Base-by-base conservation (phyloP, 257 asterid species). In the Ballota nigra region DNA sequence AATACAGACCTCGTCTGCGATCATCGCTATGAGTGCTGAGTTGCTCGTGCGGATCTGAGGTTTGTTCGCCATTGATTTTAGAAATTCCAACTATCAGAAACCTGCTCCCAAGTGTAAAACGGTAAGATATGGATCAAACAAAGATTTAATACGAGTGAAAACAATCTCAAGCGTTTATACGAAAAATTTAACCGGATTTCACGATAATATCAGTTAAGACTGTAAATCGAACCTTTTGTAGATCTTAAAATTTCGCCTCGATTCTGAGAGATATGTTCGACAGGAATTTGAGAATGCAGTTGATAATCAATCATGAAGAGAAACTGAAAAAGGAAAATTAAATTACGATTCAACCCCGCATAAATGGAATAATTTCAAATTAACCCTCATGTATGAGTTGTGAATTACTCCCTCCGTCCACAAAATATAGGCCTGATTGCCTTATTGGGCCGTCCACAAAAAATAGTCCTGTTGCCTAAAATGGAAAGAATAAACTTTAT, bases 21-120 rank as follows among this genome's bases (percentile, higher is more conserved):
- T 92, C 98, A 92, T 92, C 24, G 97, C 92, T 68, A 92, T 86
- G 75, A 92, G 92, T 26, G 98, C 97, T 8, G 98, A 92, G 80
- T 69, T 90, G 70, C 52, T 90, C 3, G 96, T 79, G 67, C 89
- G 96, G 84, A 92, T 82, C 80, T 87, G 96, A 76, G 92, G 73
- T 76, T 84, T 85, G 80, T 89, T 89, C 20, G 97, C 98, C 98
- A 92, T 90, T 81, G 81, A 75, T 66, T 15, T 53, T 9, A 7
- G 43, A 34, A 29, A 69, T 19, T 24, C 3, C 51, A 52, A 52
- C 33, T 29, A 28, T 56, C 29, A 15, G 56, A 51, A 79, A 53
- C 77, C 85, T 77, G 75, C 57, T 57, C 8, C 19, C 22, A 64
- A 49, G 33, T 60, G 45, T 22, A 36, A 33, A 55, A 72, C 43